Evolutionary conservation across 225 moss, liverwort and hornwort species (phyloP), one percentile per base, ranked within the genome.

Genomic region (Anthoceros angustus): DNA sequence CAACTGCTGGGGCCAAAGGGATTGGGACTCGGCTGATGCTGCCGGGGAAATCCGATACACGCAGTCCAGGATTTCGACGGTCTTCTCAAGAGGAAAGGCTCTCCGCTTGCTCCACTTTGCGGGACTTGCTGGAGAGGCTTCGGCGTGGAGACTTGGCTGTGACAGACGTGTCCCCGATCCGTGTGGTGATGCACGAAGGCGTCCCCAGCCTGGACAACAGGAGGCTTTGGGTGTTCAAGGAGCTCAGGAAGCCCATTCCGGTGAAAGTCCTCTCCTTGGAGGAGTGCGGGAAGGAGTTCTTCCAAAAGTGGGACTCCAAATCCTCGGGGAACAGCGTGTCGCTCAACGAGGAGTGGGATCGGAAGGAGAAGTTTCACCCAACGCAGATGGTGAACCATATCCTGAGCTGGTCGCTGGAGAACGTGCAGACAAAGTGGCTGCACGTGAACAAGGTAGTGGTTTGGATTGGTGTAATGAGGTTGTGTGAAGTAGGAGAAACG

Each of bases 191-290:
- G n/a, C n/a, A n/a, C n/a, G 64, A 42, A 25, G 62, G 43, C 66
- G 26, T 43, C 8, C 65, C 62, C 15, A 61, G 60, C 5, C 62
- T 78, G 6, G 78, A 78, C 62, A 81, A 81, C 32, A 71, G 76
- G 55, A 73, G 81, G 41, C 60, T 81, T 10, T 81, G 81, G 81
- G 75, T 78, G 20, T 81, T 81, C 75, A 73, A 63, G 65, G 72
- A 78, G 49, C 67, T 68, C 18, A 77, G 77, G 39, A 26, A 66
- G 23, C 16, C 2, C 1, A 71, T 81, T 39, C 74, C 75, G 61
- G 81, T 78, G 41, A 41, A 25, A 26, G 24, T 70, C 9, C 49
- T 45, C n/a, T n/a, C n/a, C n/a, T n/a, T n/a, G 66, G 26, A 62
- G 21, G n/a, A 32, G 12, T 6, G 15, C 9, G 41, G 18, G 0